Evolutionary conservation across 2,329 filamentous ascomycete genomes (phyloP).

Genomic region (Dryadomyces quercus-mongolicae): DNA sequence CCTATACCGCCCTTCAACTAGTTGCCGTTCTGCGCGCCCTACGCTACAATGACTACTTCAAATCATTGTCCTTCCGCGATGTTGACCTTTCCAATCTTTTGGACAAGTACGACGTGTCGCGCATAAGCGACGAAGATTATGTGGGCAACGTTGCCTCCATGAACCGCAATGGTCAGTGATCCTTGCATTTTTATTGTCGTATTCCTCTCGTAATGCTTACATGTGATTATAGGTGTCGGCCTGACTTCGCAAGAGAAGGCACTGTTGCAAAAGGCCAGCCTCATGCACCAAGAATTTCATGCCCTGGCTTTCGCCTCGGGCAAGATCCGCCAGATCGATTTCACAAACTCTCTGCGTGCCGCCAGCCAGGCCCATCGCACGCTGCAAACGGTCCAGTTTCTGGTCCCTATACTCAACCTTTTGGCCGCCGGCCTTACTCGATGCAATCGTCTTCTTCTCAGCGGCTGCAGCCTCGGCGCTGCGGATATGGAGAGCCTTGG

Average conservation of each 20-base stretch:
- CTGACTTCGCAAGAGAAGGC: conserved; percentile 36
- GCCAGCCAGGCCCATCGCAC: background rate
- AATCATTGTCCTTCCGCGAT: conserved; percentile 40
- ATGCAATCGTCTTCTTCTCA: conserved; percentile 38
- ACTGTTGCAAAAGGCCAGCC: conserved; percentile 32
- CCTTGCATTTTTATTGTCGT: background rate
- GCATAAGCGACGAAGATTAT: conserved; percentile 13
- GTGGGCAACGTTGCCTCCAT: conserved; percentile 35
- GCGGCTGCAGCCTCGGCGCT: conserved; percentile 34
- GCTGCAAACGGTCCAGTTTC: conserved; percentile 16
- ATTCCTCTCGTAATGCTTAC: conserved; percentile 10
- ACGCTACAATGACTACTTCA: conserved; percentile 48
- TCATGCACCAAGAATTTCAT: conserved; percentile 44
- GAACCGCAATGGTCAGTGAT: conserved; percentile 34
- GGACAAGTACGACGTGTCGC: conserved; percentile 28
- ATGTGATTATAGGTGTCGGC: conserved; percentile 24
- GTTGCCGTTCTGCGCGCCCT: conserved; percentile 44
- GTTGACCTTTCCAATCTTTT: conserved; percentile 34
- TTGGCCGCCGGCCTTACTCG: conserved; percentile 29
- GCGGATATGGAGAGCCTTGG: conserved; percentile 37
- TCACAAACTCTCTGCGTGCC: conserved; percentile 27
- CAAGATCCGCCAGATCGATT: conserved; percentile 40
- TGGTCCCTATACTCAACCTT: conserved; percentile 31
- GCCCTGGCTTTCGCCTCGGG: conserved; percentile 43
- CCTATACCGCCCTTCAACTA: conserved; percentile 38